phyloP scores from a whole-genome alignment of 208 protist genomes.

The Acanthamoeba castellanii region DNA sequence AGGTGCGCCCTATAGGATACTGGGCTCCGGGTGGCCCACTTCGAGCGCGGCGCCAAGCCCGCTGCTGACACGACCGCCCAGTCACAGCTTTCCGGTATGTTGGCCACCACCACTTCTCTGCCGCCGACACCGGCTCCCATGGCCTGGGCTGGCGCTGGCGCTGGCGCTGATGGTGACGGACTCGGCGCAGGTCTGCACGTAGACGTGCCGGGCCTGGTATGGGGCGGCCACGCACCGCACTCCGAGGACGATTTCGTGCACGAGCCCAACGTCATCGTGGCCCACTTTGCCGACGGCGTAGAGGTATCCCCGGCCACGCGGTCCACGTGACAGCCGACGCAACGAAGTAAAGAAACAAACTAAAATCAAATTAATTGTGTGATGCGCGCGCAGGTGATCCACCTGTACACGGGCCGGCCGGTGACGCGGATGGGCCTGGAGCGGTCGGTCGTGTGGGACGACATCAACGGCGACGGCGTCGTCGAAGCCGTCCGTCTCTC shows the following conservation, averaged over 20 bases:
- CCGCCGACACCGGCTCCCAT: no score
- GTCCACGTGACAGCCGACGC: no score
- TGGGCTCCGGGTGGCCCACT: constrained; percentile 61
- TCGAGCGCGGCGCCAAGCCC: constrained; percentile 59
- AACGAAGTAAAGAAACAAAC: no score
- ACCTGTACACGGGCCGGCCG: constrained; percentile 26
- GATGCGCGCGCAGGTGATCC: neutral
- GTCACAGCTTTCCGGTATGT: neutral
- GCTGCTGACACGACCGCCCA: constrained; percentile 14
- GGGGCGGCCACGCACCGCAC: constrained; percentile 51
- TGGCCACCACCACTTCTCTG: no score
- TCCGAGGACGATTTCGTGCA: constrained; percentile 34
- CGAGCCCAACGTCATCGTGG: constrained; percentile 81
- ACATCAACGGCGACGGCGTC: constrained; percentile 67
- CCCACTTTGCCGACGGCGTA: constrained; percentile 76
- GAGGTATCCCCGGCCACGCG: constrained; percentile 58
- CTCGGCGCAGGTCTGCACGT: neutral
- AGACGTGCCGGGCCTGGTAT: constrained; percentile 36
- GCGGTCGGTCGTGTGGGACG: constrained; percentile 27
- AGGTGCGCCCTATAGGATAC: constrained; percentile 58
- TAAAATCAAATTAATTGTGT: neutral
- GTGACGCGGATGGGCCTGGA: constrained; percentile 46
- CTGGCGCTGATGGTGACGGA: neutral
- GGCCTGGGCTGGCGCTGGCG: constrained; percentile 8
- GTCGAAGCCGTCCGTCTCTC: constrained; percentile 25